A percentile compares a stretch with the other conserved stretches of the same genome.
Conservation (phyloP, 1,284 basidiomycete genomes). For the Salmacisia buchloeana region DNA sequence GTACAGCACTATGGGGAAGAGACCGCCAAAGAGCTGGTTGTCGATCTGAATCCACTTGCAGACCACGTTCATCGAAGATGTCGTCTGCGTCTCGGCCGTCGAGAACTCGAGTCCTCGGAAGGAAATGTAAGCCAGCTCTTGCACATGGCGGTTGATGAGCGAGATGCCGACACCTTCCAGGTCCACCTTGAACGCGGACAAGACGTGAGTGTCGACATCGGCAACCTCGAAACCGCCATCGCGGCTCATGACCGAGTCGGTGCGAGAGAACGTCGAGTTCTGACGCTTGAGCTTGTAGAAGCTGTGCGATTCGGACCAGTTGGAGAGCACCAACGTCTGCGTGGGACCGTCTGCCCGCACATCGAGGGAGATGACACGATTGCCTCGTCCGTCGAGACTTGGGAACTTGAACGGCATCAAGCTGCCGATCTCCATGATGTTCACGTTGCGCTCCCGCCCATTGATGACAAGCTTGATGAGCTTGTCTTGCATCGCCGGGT, state of each 20-base stretch:
- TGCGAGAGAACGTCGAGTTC: slow-evolving; percentile 58
- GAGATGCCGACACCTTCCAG: slow-evolving; percentile 90
- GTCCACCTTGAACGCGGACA: slow-evolving; percentile 67
- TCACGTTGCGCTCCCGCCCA: slow-evolving; percentile 69
- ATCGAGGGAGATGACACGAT: slow-evolving; percentile 74
- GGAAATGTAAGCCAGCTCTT: slow-evolving; percentile 85
- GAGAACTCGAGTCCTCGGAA: slow-evolving; percentile 75
- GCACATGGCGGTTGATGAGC: slow-evolving; percentile 76
- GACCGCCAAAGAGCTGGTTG: slow-evolving; percentile 92
- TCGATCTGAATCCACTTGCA: slow-evolving; percentile 81
- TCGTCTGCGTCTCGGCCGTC: slow-evolving; percentile 74
- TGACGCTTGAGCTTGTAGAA: slow-evolving; percentile 76
- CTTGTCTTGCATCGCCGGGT: slow-evolving; percentile 78
- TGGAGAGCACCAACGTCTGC: slow-evolving; percentile 80
- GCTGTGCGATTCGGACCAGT: slow-evolving; percentile 79
- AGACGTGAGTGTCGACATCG: slow-evolving; percentile 65
- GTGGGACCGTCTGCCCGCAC: slow-evolving; percentile 82
- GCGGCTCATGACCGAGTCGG: slow-evolving; percentile 66
- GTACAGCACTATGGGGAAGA: slow-evolving; percentile 92
- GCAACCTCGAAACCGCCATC: slow-evolving; percentile 71
- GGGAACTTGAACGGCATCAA: slow-evolving; percentile 80
- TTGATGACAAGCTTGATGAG: slow-evolving; percentile 65
- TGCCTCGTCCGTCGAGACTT: slow-evolving; percentile 48
- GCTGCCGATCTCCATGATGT: slow-evolving; percentile 94
- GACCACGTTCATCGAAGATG: slow-evolving; percentile 75